Conservation (phyloP, 805 yeast species). For the Tetrapisispora iriomotensis region DNA sequence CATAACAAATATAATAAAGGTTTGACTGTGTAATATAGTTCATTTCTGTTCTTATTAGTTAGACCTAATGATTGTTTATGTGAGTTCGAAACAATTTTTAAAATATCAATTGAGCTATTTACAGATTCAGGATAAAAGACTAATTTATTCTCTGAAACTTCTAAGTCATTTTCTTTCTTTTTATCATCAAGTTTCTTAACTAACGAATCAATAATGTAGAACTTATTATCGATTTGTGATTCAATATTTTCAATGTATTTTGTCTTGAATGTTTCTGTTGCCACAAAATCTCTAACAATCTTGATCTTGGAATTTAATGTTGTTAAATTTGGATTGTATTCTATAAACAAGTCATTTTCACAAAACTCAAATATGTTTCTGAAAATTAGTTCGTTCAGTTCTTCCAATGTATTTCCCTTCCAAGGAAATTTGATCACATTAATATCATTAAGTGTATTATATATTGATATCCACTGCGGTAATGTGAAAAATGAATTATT, state of each 20-base stretch:
- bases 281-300: slow-evolving; percentile 6
- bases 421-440: slow-evolving; percentile 7
- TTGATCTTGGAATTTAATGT: not conserved
- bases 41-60: slow-evolving; percentile 5
- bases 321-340: not conserved
- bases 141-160: not conserved
- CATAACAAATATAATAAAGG: slow-evolving; percentile 6
- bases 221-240: not conserved
- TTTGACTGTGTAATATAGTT: slow-evolving; percentile 6
- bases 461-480: slow-evolving; percentile 15
- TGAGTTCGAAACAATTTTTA: slow-evolving; percentile 6
- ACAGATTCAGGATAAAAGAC: slow-evolving; percentile 1
- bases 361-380: slow-evolving; percentile 8
- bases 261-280: not conserved
- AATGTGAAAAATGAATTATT: slow-evolving; percentile 7
- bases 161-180: not conserved
- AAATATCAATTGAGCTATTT: slow-evolving; percentile 2
- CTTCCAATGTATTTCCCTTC: slow-evolving; percentile 5
- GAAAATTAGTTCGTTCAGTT: slow-evolving; percentile 7
- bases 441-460: slow-evolving; percentile 9
- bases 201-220: not conserved
- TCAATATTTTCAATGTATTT: slow-evolving; percentile 2
- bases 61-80: slow-evolving; percentile 10
- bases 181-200: not conserved
- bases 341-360: not conserved